These are phyloP conservation scores for Diaporthe caulivora DNA, from an alignment of 2,329 filamentous ascomycete genomes.

Conservation along the genomic window DNA sequence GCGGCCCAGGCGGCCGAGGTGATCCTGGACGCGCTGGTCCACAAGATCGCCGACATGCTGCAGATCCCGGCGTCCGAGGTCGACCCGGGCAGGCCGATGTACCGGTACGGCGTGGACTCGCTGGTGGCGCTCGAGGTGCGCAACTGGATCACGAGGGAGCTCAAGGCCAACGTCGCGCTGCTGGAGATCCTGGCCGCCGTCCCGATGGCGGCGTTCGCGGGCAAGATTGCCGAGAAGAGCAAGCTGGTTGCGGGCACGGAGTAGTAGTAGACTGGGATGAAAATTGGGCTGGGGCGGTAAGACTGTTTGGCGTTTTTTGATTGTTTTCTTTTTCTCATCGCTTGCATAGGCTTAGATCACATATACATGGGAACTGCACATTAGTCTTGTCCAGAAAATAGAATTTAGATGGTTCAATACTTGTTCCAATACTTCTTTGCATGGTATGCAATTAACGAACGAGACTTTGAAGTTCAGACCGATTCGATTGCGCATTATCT, in stretches of 20 bases:
- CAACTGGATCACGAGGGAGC: conserved; percentile 37
- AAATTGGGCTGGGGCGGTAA: neutral
- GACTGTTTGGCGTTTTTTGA: neutral
- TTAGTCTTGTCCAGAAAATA: neutral
- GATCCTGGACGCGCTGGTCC: conserved; percentile 35
- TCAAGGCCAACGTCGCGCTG: conserved; percentile 36
- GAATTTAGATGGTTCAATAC: neutral
- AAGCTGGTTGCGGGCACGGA: conserved; percentile 27
- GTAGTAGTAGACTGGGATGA: neutral
- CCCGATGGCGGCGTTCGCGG: conserved; percentile 35
- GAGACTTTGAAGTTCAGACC: too few relatives aligned
- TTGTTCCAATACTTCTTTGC: too few relatives aligned
- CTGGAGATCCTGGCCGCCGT: conserved; percentile 36
- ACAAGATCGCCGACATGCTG: conserved; percentile 37
- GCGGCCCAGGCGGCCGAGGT: conserved; percentile 28
- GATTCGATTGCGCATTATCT: too few relatives aligned
- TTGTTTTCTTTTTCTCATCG: neutral
- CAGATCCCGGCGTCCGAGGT: conserved; percentile 37
- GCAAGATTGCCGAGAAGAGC: conserved; percentile 35
- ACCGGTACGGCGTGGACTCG: conserved; percentile 37
- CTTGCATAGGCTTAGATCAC: conserved; percentile 9
- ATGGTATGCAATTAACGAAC: too few relatives aligned
- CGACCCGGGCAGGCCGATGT: conserved; percentile 34
- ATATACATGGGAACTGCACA: neutral
- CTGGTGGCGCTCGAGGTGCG: conserved; percentile 38